phyloP scores from a whole-genome alignment of 2,329 filamentous ascomycete genomes.

The Proliferodiscus dingleyae region DNA sequence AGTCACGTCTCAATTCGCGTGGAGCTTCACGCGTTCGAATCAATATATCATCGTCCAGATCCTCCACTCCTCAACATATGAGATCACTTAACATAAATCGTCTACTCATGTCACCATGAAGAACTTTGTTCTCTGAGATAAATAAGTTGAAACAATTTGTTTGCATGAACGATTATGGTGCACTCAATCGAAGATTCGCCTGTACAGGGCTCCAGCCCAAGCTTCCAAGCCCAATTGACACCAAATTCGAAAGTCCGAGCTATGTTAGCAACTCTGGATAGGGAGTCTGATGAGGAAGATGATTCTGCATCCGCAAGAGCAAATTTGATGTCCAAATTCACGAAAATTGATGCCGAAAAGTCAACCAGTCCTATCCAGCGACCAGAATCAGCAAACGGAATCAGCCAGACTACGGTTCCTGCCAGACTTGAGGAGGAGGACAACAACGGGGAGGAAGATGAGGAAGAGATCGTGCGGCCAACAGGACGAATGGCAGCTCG shows the following conservation, averaged over 20 bases:
- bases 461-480: conserved; percentile 50
- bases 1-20: conserved; percentile 4
- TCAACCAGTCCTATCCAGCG: conserved; percentile 1
- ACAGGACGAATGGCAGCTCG: conserved; percentile 60
- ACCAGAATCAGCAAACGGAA: conserved; percentile 4
- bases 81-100: background rate
- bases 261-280: conserved; percentile 46
- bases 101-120: background rate
- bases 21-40: conserved; percentile 5
- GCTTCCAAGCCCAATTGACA: conserved; percentile 39
- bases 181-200: conserved; percentile 44
- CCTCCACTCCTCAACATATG: background rate
- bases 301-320: conserved; percentile 17
- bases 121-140: background rate
- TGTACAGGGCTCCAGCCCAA: conserved; percentile 38
- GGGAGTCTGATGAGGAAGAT: conserved; percentile 40
- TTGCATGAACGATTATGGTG: conserved; percentile 38
- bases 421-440: conserved; percentile 1
- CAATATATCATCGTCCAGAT: background rate
- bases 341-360: conserved; percentile 13
- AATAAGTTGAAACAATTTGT: conserved; percentile 4
- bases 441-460: conserved; percentile 30
- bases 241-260: conserved; percentile 52
- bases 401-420: background rate
- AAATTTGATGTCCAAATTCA: conserved; percentile 13